These are phyloP conservation scores for Fraxinus americana DNA, from an alignment of 257 asterid species.

Conservation along the genomic window DNA sequence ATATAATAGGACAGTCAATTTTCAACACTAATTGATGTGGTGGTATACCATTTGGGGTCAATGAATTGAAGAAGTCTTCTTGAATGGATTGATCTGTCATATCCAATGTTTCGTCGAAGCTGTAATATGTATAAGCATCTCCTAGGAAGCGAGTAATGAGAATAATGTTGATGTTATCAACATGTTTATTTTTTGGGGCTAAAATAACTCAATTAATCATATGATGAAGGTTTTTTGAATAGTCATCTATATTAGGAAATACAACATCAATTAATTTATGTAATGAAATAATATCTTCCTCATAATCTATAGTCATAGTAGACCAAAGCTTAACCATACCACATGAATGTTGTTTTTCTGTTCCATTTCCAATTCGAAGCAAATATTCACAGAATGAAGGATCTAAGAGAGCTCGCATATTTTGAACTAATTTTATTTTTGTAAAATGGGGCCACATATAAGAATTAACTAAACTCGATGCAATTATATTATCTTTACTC, in stretches of 20 bases:
- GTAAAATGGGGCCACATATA: not conserved
- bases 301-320: too few relatives aligned
- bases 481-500: not conserved
- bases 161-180: not conserved
- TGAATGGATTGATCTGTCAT: not conserved
- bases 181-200: slow-evolving; percentile 3
- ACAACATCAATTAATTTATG: not conserved
- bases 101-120: not conserved
- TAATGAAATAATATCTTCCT: not conserved
- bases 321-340: not conserved
- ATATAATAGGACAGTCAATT: not conserved
- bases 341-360: too few relatives aligned
- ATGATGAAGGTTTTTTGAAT: not conserved
- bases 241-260: not conserved
- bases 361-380: not conserved
- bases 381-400: not conserved
- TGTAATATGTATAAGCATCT: not conserved
- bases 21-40: not conserved
- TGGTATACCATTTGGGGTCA: not conserved
- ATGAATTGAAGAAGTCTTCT: not conserved
- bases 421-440: not conserved
- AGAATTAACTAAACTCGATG: not conserved
- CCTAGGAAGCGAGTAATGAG: not conserved
- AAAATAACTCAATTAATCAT: not conserved
- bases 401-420: not conserved